A percentile compares a stretch with the other conserved stretches of the same genome.
Conservation (phyloP, 202 grass and related monocot species). For the Carex sylvatica region DNA sequence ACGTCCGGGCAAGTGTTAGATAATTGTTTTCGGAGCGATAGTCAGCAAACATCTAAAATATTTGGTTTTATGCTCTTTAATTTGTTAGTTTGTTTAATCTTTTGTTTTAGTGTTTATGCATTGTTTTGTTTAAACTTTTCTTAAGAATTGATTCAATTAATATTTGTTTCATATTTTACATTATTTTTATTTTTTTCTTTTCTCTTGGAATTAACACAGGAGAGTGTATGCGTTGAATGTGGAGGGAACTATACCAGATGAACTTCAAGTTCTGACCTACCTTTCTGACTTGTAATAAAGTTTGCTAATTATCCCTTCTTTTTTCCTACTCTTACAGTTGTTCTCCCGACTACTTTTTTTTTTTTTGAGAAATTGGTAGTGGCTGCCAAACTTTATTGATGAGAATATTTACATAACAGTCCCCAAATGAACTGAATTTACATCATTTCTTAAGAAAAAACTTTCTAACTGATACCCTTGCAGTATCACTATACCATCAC, state of each 20-base stretch:
- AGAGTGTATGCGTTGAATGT: slow-evolving; percentile 38
- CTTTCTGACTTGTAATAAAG: slow-evolving; percentile 46
- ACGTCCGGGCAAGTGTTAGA: too few species aligned
- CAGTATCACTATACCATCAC: too few species aligned
- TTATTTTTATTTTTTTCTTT: not conserved
- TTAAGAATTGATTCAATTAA: not conserved
- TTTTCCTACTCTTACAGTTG: not conserved
- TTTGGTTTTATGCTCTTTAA: too few species aligned
- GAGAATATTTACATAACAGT: too few species aligned
- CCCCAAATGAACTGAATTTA: too few species aligned
- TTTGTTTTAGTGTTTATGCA: not conserved
- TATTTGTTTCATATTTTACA: not conserved
- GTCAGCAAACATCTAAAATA: too few species aligned
- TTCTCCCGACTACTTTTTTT: not conserved
- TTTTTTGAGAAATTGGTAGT: too few species aligned
- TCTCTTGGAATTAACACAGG: slow-evolving; percentile 32
- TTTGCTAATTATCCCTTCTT: not conserved
- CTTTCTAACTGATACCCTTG: too few species aligned
- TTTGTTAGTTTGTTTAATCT: not conserved
- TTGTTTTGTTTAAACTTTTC: not conserved
- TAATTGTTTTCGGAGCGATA: too few species aligned
- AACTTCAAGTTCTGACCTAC: slow-evolving; percentile 51
- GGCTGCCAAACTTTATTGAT: too few species aligned
- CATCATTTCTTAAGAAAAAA: too few species aligned
- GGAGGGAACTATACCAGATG: slow-evolving; percentile 52